phyloP scores from a whole-genome alignment of 257 asterid genomes.

The Jacaranda copaia region DNA sequence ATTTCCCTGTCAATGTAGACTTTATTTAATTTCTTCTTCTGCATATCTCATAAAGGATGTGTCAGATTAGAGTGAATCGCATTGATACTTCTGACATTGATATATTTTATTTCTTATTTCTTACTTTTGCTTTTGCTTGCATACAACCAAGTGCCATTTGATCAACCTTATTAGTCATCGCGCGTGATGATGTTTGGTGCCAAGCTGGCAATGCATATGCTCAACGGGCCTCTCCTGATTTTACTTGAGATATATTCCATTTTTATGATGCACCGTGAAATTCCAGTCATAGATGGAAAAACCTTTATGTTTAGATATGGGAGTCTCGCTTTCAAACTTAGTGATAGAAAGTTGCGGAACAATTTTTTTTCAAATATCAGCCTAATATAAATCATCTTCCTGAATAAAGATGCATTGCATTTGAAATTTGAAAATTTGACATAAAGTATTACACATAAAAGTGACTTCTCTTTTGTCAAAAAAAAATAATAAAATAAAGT shows the following conservation, averaged over 20 bases:
- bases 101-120: background rate
- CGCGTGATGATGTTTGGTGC: background rate
- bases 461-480: background rate
- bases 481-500: no score
- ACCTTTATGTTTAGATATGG: background rate
- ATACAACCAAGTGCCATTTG: background rate
- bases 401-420: background rate
- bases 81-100: background rate
- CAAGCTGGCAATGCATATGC: slow-evolving; percentile 14
- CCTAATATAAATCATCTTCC: no score
- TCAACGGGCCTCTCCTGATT: slow-evolving; percentile 16
- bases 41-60: slow-evolving; percentile 2
- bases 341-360: background rate
- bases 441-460: background rate
- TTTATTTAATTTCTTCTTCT: background rate
- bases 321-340: background rate
- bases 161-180: background rate
- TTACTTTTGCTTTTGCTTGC: slow-evolving; percentile 14
- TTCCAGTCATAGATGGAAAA: background rate
- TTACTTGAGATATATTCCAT: background rate
- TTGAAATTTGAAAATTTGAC: background rate
- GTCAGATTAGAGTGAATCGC: background rate
- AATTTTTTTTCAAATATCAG: slow-evolving; percentile 9
- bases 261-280: slow-evolving; percentile 12
- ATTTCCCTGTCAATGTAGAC: background rate